Evolutionary conservation across 2,329 filamentous ascomycete genomes (phyloP).

Genomic region (Fusarium pseudoanthophilum): DNA sequence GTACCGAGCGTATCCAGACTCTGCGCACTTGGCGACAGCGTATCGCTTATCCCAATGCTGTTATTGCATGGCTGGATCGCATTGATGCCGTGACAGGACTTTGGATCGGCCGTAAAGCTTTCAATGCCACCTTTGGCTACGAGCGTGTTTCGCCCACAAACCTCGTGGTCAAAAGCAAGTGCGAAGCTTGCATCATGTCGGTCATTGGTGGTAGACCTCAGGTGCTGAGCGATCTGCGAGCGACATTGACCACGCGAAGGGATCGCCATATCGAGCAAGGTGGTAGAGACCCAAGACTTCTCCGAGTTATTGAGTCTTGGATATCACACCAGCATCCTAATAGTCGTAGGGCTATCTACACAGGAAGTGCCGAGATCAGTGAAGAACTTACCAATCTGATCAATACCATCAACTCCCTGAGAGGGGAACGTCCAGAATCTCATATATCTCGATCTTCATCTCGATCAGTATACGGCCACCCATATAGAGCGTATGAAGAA

Average conservation of each 20-base stretch:
- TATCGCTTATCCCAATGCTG: constrained; percentile 6
- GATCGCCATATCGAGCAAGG: constrained; percentile 28
- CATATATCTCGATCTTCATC: not conserved
- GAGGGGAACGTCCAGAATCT: not conserved
- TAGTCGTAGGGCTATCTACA: constrained; percentile 4
- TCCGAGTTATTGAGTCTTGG: constrained; percentile 57
- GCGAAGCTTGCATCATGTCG: constrained; percentile 65
- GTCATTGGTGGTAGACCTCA: constrained; percentile 57
- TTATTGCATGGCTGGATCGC: constrained; percentile 42
- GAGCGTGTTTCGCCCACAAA: constrained; percentile 39
- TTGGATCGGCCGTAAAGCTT: constrained; percentile 53
- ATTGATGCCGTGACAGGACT: constrained; percentile 46
- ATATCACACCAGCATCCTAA: constrained; percentile 47
- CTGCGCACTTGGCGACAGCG: constrained; percentile 43
- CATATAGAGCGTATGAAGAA: not conserved
- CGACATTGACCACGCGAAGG: constrained; percentile 55
- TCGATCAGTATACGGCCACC: not conserved
- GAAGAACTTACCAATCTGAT: constrained; percentile 12
- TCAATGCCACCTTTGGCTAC: constrained; percentile 51
- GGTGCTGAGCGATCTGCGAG: constrained; percentile 58
- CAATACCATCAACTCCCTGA: not conserved
- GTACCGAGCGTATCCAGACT: constrained; percentile 47
- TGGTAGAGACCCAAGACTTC: constrained; percentile 49
- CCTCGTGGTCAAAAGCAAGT: constrained; percentile 49
- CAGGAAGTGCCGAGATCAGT: constrained; percentile 24